A percentile compares a stretch with the other conserved stretches of the same genome.
phyloP scores from a whole-genome alignment of 257 asterid species.

The Lycium barbarum region DNA sequence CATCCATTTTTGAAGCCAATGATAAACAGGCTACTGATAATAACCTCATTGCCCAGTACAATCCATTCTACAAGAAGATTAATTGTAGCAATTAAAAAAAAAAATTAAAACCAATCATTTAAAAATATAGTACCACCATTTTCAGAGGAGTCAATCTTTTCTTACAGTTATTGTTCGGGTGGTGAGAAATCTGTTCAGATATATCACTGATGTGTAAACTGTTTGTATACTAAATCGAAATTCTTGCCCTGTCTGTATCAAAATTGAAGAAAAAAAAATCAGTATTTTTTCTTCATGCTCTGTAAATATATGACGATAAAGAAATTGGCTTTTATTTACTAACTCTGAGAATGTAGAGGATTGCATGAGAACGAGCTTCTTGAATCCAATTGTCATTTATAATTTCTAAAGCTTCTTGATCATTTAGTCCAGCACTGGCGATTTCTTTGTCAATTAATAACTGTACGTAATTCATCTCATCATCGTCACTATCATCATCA shows the following conservation, averaged over 20 bases:
- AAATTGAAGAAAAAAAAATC: not conserved
- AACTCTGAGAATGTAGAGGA: conserved; percentile 51
- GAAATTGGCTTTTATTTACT: conserved; percentile 20
- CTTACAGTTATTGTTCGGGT: conserved; percentile 58
- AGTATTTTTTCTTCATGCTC: conserved; percentile 34
- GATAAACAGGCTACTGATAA: conserved; percentile 64
- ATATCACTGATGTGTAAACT: conserved; percentile 56
- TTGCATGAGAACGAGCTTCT: conserved; percentile 59
- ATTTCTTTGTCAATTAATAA: not conserved
- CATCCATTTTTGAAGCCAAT: conserved; percentile 74
- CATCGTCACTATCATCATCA: not conserved
- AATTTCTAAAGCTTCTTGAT: conserved; percentile 25
- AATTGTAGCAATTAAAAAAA: not conserved
- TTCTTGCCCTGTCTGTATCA: conserved; percentile 47
- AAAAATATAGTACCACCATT: not conserved
- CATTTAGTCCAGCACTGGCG: not conserved
- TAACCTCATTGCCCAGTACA: conserved; percentile 53
- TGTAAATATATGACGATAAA: conserved; percentile 29
- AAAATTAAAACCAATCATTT: not conserved
- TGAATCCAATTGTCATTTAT: conserved; percentile 37
- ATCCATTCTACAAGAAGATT: conserved; percentile 35
- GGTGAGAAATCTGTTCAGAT: conserved; percentile 62
- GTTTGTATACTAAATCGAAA: conserved; percentile 59
- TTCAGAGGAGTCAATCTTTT: not conserved
- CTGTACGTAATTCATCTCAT: not conserved